phyloP scores from a whole-genome alignment of 129 eudicot species.

The Pseudognaphalium luteoalbum region DNA sequence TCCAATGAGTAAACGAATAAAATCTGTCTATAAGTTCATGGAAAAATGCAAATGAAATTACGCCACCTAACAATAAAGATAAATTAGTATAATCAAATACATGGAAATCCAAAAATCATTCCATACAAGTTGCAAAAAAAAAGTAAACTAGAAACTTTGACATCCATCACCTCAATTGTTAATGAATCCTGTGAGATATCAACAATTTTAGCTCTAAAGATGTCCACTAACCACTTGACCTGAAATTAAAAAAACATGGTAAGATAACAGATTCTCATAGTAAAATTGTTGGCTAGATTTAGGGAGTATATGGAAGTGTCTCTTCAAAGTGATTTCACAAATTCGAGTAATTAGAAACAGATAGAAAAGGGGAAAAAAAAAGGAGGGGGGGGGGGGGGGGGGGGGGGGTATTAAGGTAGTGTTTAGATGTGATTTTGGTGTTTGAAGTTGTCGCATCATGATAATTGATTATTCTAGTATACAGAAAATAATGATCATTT shows the following conservation, averaged over 20 bases:
- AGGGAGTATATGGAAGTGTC: background rate
- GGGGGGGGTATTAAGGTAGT: background rate
- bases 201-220: slow-evolving; percentile 82
- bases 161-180: slow-evolving; percentile 70
- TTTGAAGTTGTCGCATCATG: background rate
- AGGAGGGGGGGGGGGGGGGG: no score
- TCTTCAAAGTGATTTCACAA: background rate
- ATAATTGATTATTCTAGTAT: background rate
- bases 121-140: slow-evolving; percentile 17
- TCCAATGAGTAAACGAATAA: slow-evolving; percentile 8
- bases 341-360: background rate
- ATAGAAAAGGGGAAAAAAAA: background rate
- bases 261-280: slow-evolving; percentile 9
- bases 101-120: slow-evolving; percentile 20
- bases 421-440: background rate
- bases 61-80: background rate
- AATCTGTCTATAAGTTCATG: slow-evolving; percentile 8
- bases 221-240: slow-evolving; percentile 96
- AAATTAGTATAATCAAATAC: background rate
- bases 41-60: slow-evolving; percentile 8
- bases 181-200: slow-evolving; percentile 82
- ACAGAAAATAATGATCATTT: no score
- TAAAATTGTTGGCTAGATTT: slow-evolving; percentile 14
- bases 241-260: slow-evolving; percentile 33
- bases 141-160: background rate